Evolutionary conservation across 306 rosid species (phyloP), one percentile per base, ranked within the genome.

Genomic region (Pyrus pyrifolia): DNA sequence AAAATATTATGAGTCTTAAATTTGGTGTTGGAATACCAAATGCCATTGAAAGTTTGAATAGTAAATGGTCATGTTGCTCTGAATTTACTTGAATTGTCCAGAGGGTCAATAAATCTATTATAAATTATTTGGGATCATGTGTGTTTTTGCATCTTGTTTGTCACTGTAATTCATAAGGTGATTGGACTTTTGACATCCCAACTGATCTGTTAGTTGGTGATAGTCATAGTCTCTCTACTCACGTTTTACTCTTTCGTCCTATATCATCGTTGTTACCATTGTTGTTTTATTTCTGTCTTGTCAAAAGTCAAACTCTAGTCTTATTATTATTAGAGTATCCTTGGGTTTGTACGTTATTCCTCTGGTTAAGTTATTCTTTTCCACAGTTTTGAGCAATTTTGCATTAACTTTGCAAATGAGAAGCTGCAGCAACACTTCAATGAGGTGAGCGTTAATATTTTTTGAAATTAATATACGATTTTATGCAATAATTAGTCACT

Each of bases 381-480:
- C 76, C 53, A 68, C 89, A 95, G 99, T 88, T 95, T 95, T 82
- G 99, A 95, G 93, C 99, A 95, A 85, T 95, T 95, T 83, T 95
- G 97, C 88, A 95, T 95, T 75, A 95, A 95, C 68, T 95, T 95
- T 89, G 99, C 99, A 45, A 95, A 95, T 67, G 99, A 95, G 90
- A 95, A 95, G 93, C 96, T 95, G 75, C 99, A 92, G 83, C 97
- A 95, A 81, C 99, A 95, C 86, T 95, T 95, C 77, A 95, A 95
- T n/a, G 97, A 92, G 99, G 99, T 95, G 72, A 63, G 61, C 19
- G 23, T 29, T 23, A n/a, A 38, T 82, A 68, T 73, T 64, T 31
- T 51, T 3, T 55, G 8, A 67, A 25, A 30, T 6, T 67, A 31
- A 25, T 8, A 4, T 21, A 10, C 5, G 40, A 40, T 40, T 25